Percentiles rank a stretch among this genome's conserved stretches.
Evolutionary conservation across 2,329 filamentous ascomycete species (phyloP).

Genomic region (Pyrenophora teres): DNA sequence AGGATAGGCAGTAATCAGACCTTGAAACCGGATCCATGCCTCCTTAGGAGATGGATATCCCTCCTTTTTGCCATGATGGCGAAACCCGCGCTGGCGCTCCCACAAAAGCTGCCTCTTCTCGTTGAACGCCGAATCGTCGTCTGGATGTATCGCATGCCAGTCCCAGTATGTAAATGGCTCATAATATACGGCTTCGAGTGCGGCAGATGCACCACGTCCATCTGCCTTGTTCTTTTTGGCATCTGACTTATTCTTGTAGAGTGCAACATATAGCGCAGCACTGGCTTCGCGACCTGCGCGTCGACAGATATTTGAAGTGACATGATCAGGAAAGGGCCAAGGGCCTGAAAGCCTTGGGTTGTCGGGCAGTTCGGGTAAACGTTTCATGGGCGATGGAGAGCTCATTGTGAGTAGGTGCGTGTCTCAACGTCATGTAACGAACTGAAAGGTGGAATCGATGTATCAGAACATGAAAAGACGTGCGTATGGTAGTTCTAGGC

Average conservation of each 20-base stretch:
- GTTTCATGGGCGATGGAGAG: neutral
- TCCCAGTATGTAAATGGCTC: constrained; percentile 38
- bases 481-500: neutral
- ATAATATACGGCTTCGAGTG: constrained; percentile 13
- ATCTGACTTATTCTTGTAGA: neutral
- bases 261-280: constrained; percentile 17
- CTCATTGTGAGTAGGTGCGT: neutral
- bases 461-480: neutral
- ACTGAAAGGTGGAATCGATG: neutral
- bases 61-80: neutral
- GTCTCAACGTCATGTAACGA: neutral
- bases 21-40: constrained; percentile 28
- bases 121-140: constrained; percentile 1
- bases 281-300: constrained; percentile 22
- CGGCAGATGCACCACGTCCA: neutral
- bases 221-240: neutral
- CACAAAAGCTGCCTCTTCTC: constrained; percentile 22
- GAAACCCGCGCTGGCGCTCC: constrained; percentile 23
- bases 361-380: neutral
- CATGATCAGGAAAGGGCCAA: constrained; percentile 3
- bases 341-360: neutral
- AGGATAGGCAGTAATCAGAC: neutral
- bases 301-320: constrained; percentile 6
- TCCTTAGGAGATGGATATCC: constrained; percentile 15
- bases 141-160: constrained; percentile 23